Base-by-base conservation (phyloP, 495 filamentous ascomycete species). In the Jackrogersella multiformis region DNA sequence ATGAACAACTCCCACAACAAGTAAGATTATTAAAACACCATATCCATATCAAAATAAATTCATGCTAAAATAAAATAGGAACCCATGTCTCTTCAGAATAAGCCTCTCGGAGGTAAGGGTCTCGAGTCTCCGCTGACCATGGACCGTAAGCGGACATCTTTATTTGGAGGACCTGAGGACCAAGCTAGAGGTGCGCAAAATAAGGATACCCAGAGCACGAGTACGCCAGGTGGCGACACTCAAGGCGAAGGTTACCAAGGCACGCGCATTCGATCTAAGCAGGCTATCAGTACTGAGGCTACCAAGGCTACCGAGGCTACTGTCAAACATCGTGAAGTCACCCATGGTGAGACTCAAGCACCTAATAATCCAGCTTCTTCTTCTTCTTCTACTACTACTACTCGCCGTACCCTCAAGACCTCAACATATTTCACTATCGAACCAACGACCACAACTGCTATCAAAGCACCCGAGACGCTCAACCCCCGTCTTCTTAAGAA, bases 401-500 rank as follows among this genome's bases (percentile, higher is more conserved):
- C 28, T 46, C 7, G 28, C 16, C 51, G 2, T 8, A 8, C 13
- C 5, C 35, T 6, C 39, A 45, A 39, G 18, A 56, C 16, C 56
- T 41, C 44, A 34, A 44, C 56, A 10, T 32, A 66, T 49, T 8
- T 18, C 20, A 34, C 61, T 44, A 52, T 39, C 23, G 16, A 56
- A 7, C 32, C 32, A 36, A 34, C 20, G 15, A n/a, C n/a, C 16
- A 20, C 13, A 26, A 54, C 23, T 4, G 15, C 58, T 13, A 34
- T 68, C 21, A 76, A 76, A 41, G 77, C 81, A 61, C 61, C 72
- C 16, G 84, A 87, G 81, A 79, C 82, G 4, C 79, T 97, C 36
- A 97, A 94, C 64, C 96, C 96, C 46, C 86, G 92, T n/a, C 86
- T 90, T 64, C 76, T 99, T 4, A 77, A 86, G 18, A 85, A 86